Base-by-base conservation (phyloP, 306 rosid species). In the Arachis hypogaea region DNA sequence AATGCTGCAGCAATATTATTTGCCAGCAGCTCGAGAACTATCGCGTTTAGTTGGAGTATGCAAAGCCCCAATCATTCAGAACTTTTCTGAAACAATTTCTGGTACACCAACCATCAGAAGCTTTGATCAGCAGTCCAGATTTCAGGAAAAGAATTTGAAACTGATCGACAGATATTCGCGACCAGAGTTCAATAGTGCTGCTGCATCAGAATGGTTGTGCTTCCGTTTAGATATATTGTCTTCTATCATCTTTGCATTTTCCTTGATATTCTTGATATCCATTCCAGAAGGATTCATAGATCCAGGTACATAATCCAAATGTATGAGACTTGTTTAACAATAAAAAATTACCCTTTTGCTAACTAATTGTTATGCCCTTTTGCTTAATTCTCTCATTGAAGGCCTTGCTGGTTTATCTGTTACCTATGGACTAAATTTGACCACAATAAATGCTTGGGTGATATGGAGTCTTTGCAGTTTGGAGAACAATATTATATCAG, bases 11-110 rank as follows among this genome's bases (percentile, higher is more conserved):
- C 70, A 52, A 63, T 51, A 63, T 12, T 73, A 73, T 41, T 1
- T 63, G 55, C 64, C 95, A 63, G 61, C 90, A 14, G 85, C 94
- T 4, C 62, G 89, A 63, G 92, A 91, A 71, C 81, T 91, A 45
- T 62, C 92, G 16, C 85, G 95, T 3, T 75, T 88, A 74, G 83
- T 81, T 63, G 97, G 91, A 18, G 85, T 89, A 41, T 85, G 88
- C 87, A 82, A 91, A 77, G 92, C 95, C 71, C 92, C 92, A 11
- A 78, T 85, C 36, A 85, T 91, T 63, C 97, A 89, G 63, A 90
- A 87, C 81, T 91, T 88, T 76, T 56, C 95, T 0, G 92, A 91
- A 80, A 88, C 97, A 42, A 84, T 91, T 70, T 88, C 92, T 16
- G 97, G 97, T 14, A 50, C 86, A 46, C 75, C 85, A 41, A 91